phyloP scores from a whole-genome alignment of 129 eudicot genomes.

The Silybum marianum region DNA sequence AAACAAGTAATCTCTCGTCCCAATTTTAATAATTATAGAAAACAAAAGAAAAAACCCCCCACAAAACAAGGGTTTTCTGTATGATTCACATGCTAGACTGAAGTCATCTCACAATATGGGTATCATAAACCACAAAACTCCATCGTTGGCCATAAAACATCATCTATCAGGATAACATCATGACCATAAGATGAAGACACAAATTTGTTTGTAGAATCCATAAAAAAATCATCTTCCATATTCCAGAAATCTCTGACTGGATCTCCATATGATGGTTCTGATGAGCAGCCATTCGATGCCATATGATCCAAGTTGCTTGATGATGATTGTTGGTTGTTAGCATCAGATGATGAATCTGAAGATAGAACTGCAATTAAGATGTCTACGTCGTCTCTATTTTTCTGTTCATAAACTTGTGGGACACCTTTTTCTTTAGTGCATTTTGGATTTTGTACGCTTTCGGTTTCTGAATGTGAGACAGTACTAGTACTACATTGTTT shows the following conservation, averaged over 20 bases:
- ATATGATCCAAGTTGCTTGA: constrained; percentile 7
- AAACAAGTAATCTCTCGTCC: not conserved
- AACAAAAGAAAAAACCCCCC: not conserved
- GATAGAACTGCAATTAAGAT: constrained; percentile 3
- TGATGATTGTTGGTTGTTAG: constrained; percentile 7
- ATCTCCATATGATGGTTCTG: not conserved
- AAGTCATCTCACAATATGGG: not conserved
- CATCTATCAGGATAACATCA: constrained; percentile 13
- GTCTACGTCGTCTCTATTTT: constrained; percentile 1
- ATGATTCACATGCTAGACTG: not conserved
- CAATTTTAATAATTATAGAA: not conserved
- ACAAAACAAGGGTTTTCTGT: not conserved
- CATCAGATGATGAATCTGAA: not conserved
- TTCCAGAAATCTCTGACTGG: constrained; percentile 12
- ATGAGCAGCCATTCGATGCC: no score
- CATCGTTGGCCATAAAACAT: constrained; percentile 14
- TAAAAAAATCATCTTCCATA: constrained; percentile 3
- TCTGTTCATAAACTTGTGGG: not conserved
- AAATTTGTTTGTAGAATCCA: not conserved
- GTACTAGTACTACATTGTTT: not conserved
- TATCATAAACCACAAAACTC: constrained; percentile 6
- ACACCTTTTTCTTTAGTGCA: not conserved
- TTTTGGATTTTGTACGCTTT: not conserved
- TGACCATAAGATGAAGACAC: not conserved
- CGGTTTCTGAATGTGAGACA: not conserved